Percentiles rank a stretch among this genome's conserved stretches.
phyloP scores from a whole-genome alignment of 352 stramenopile species.

The Plasmopara viticola region DNA sequence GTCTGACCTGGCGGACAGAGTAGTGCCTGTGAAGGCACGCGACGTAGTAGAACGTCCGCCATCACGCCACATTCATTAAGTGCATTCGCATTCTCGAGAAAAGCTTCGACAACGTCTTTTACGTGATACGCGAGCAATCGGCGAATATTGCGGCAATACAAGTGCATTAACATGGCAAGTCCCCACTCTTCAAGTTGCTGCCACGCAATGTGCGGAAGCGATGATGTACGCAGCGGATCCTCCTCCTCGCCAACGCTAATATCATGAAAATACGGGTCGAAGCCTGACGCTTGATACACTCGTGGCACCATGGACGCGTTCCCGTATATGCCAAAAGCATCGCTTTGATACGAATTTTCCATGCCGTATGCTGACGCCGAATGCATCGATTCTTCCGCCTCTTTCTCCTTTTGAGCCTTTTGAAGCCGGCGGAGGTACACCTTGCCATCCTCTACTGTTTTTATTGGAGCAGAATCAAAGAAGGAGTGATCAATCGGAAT shows the following conservation, averaged over 20 bases:
- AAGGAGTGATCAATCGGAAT: slow-evolving; percentile 47
- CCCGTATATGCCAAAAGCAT: slow-evolving; percentile 66
- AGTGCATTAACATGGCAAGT: slow-evolving; percentile 80
- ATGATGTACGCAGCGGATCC: slow-evolving; percentile 67
- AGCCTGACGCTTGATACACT: slow-evolving; percentile 81
- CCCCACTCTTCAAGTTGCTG: slow-evolving; percentile 70
- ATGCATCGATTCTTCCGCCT: slow-evolving; percentile 49
- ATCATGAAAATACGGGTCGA: slow-evolving; percentile 62
- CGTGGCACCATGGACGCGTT: slow-evolving; percentile 58
- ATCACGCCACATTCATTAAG: slow-evolving; percentile 76
- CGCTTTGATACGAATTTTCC: slow-evolving; percentile 42
- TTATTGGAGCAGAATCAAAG: slow-evolving; percentile 57
- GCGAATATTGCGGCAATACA: slow-evolving; percentile 81
- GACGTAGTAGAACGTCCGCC: slow-evolving; percentile 68
- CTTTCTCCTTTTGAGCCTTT: slow-evolving; percentile 40
- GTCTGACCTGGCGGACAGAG: slow-evolving; percentile 65
- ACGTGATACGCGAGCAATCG: slow-evolving; percentile 76
- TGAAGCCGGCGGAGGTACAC: slow-evolving; percentile 64
- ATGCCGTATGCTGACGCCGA: slow-evolving; percentile 36
- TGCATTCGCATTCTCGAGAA: slow-evolving; percentile 73
- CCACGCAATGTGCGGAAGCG: slow-evolving; percentile 67
- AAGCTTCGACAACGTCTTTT: slow-evolving; percentile 78
- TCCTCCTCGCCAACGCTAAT: slow-evolving; percentile 51
- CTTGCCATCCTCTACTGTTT: slow-evolving; percentile 67
- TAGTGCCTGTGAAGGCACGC: slow-evolving; percentile 62